Base-by-base conservation (phyloP, 208 protist species). In the Leishmania arabica region DNA sequence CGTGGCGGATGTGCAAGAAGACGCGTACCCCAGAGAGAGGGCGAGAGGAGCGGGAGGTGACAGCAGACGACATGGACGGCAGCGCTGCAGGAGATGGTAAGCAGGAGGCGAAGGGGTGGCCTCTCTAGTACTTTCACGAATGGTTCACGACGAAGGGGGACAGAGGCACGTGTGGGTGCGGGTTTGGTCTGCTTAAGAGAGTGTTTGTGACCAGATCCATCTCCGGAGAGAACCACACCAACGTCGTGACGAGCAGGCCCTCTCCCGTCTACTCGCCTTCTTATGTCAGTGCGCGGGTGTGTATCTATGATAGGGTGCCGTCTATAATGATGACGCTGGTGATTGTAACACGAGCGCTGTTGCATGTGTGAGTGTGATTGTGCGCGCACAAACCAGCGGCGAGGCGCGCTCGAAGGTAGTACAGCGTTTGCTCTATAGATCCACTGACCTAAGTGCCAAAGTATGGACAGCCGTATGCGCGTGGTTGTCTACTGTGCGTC, bases 1-100 rank as follows among this genome's bases (percentile, higher is more conserved):
- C 56, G 65, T 89, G 80, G 24, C 88, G 89, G 47, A 95, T 89
- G 76, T 93, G 87, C 19, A 95, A 83, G 64, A 94, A 90, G 27
- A 95, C 71, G n/a, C 83, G 82, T 27, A 91, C 86, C 15, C 86
- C 89, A 47, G 73, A 42, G 71, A 94, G 86, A 27, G 87, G 88
- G 24, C 81, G 78, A 51, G 53, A 70, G 27, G 80, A 53, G 60
- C 62, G 68, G 9, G 75, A 47, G 21, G 73, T 24, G 19, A 62
- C 24, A 40, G 79, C 6, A 27, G 71, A 21, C 0, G 56, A 71
- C 74, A 78, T 78, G n/a, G 31, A 27, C 11, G 27, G 31, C 62
- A 68, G 7, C 40, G 21, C 45, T 73, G 45, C 69, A 73, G 24
- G 40, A 31, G 74, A 51, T 2, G 58, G 31, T 40, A 34, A 19